Base-by-base conservation (phyloP, 352 stramenopile species). In the Pythium angustatum region DNA sequence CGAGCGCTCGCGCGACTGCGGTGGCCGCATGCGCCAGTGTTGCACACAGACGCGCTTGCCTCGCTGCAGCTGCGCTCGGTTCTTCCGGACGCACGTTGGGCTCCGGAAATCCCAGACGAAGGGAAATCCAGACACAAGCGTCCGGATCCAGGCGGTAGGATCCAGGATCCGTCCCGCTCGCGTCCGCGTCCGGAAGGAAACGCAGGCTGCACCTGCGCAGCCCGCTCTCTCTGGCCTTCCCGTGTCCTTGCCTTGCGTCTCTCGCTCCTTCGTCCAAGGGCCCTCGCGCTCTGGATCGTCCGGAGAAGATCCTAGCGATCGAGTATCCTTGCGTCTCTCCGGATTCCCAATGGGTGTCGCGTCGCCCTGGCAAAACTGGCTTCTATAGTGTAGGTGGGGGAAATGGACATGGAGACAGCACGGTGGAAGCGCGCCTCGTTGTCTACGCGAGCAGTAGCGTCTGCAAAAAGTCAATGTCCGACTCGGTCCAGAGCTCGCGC, bases 401-500 rank as follows among this genome's bases (percentile, higher is more conserved):
- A 27, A 58, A 58, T 28, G 51, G 33, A 43, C 21, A 48, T 34
- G 52, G 22, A 59, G 14, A 38, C 22, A 12, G 44, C 40, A 44
- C 8, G 0, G 22, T 8, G 17, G 38, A 3, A 6, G 24, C 19
- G 24, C 12, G 24, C 6, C 52, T 1, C 48, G 27, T 21, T 11
- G 38, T 56, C 68, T 79, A 92, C 7, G 77, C 70, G 24, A 94
- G 72, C 38, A 92, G 60, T 67, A 94, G 69, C 28, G 68, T 87
- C 66, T 91, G 83, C 48, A 94, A 68, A 54, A 94, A 89, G 48
- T 90, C 73, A 57, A 94, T 91, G 60, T 94, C 85, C 43, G 90
- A 83, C 59, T 92, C 85, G 44, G 71, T 90, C 85, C 85, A 94
- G 52, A 81, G 72, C 58, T 91, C 78, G 34, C 76, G 78, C 40